phyloP scores from a whole-genome alignment of 306 rosid genomes.

The Psophocarpus tetragonolobus region DNA sequence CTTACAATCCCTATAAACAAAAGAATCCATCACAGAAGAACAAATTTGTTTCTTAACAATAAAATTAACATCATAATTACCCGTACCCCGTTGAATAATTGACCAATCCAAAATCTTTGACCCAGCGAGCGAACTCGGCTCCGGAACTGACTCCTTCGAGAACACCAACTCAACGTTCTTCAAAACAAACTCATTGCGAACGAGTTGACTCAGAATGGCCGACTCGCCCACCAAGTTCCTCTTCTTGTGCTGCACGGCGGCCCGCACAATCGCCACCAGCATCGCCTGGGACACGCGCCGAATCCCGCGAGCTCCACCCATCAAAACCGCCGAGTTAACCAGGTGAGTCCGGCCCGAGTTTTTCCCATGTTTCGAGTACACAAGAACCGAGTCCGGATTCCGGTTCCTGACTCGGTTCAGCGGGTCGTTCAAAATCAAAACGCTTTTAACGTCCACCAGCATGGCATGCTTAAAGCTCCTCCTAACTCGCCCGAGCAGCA shows the following conservation, averaged over 20 bases:
- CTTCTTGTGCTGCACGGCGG: constrained; percentile 51
- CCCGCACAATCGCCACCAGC: constrained; percentile 62
- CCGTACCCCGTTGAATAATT: constrained; percentile 51
- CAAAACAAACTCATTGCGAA: constrained; percentile 37
- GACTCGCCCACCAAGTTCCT: constrained; percentile 58
- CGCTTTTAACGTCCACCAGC: constrained; percentile 57
- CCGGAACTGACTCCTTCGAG: constrained; percentile 55
- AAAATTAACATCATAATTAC: constrained; percentile 46
- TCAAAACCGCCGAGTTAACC: constrained; percentile 55
- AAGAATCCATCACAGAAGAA: constrained; percentile 66
- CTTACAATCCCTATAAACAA: constrained; percentile 72
- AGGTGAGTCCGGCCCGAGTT: constrained; percentile 14
- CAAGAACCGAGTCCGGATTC: constrained; percentile 58
- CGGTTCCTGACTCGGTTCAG: constrained; percentile 53
- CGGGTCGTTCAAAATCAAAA: constrained; percentile 56
- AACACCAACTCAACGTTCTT: constrained; percentile 47
- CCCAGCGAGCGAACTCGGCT: constrained; percentile 23
- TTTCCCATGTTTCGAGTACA: constrained; percentile 46
- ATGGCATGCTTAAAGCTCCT: constrained; percentile 67
- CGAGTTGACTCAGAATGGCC: constrained; percentile 66
- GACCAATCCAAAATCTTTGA: constrained; percentile 34
- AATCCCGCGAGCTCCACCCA: constrained; percentile 82
- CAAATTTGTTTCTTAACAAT: constrained; percentile 61
- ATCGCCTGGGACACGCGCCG: constrained; percentile 61
- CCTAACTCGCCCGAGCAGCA: constrained; percentile 86